A percentile compares a stretch with the other conserved stretches of the same genome.
phyloP scores from a whole-genome alignment of 305 asterid genomes.

The Withania somnifera region DNA sequence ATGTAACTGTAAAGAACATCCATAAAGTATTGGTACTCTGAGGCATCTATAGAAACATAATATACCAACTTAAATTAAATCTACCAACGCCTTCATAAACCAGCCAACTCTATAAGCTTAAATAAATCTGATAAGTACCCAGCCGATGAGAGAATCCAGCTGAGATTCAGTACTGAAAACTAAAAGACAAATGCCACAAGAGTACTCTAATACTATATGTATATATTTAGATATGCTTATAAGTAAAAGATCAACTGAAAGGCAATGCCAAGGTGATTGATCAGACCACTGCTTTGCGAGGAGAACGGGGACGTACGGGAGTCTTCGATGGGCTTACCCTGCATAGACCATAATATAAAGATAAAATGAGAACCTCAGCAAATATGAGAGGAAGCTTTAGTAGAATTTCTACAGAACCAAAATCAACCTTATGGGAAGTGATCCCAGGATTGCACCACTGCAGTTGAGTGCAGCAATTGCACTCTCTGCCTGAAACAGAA shows the following conservation, averaged over 20 bases:
- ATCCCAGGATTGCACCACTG: constrained; percentile 85
- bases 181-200: background rate
- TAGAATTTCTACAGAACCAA: background rate
- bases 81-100: background rate
- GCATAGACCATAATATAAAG: constrained; percentile 8
- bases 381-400: background rate
- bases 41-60: background rate
- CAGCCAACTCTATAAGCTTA: background rate
- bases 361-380: background rate
- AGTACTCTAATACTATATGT: background rate
- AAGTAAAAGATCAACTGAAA: background rate
- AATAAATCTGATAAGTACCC: background rate
- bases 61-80: background rate
- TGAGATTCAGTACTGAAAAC: background rate
- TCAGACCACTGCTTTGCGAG: constrained; percentile 40
- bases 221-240: background rate
- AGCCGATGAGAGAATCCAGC: background rate
- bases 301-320: constrained; percentile 86
- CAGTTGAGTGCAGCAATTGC: constrained; percentile 92
- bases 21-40: background rate
- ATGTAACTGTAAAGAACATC: background rate
- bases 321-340: constrained; percentile 89
- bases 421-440: constrained; percentile 75
- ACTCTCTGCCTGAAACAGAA: constrained; percentile 69
- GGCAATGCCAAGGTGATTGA: background rate